Conservation (phyloP, 2,329 filamentous ascomycete genomes). For the Diplodia seriata region DNA sequence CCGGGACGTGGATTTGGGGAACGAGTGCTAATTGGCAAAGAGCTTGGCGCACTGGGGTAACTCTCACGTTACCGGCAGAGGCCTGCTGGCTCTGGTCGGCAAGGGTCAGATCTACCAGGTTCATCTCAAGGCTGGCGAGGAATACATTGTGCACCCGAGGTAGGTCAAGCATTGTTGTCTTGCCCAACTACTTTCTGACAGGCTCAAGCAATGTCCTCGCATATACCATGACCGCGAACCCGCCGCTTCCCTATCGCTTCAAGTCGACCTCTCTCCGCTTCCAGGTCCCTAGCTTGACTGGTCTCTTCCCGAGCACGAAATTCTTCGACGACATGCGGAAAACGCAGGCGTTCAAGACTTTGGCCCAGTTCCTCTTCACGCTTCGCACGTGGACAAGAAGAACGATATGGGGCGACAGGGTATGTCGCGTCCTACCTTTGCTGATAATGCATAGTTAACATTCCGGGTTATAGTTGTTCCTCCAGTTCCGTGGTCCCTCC, state of each 20-base stretch:
- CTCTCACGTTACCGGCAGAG: slow-evolving; percentile 85
- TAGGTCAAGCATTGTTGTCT: slow-evolving; percentile 40
- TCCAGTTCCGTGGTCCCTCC: slow-evolving; percentile 85
- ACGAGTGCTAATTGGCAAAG: slow-evolving; percentile 53
- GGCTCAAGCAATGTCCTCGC: slow-evolving; percentile 78
- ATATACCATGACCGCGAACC: slow-evolving; percentile 77
- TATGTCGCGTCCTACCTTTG: slow-evolving; percentile 45
- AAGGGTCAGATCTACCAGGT: slow-evolving; percentile 91
- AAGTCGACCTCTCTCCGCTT: slow-evolving; percentile 76
- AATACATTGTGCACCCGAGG: slow-evolving; percentile 87
- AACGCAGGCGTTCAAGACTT: slow-evolving; percentile 73
- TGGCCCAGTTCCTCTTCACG: slow-evolving; percentile 69
- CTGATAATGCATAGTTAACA: background rate
- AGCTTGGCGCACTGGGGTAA: slow-evolving; percentile 89
- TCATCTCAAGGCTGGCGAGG: slow-evolving; percentile 79
- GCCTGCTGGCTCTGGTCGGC: slow-evolving; percentile 82
- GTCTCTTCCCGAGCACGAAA: slow-evolving; percentile 72
- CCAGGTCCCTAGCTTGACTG: slow-evolving; percentile 74
- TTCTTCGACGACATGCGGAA: slow-evolving; percentile 75
- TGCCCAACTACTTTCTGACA: background rate
- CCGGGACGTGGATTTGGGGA: background rate
- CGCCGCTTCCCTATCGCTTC: slow-evolving; percentile 85
- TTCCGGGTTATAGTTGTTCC: slow-evolving; percentile 67
- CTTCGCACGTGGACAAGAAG: slow-evolving; percentile 78
- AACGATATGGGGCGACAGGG: slow-evolving; percentile 90